Percentiles rank a stretch among this genome's conserved stretches.
Evolutionary conservation across 2,329 filamentous ascomycete genomes (phyloP).

Genomic region (Cladosporium sp.): DNA sequence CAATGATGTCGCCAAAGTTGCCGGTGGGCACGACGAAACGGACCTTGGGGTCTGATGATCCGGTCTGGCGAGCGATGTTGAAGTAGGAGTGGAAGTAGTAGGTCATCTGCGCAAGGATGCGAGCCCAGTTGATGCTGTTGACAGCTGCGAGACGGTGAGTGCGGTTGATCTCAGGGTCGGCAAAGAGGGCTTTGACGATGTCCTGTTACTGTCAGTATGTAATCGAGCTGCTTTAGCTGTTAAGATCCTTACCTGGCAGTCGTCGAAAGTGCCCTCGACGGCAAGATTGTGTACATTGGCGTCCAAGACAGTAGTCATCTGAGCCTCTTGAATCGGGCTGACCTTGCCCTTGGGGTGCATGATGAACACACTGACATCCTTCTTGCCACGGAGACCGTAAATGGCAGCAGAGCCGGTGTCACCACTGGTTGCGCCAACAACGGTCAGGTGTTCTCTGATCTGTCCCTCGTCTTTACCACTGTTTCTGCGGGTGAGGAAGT

Average conservation of each 20-base stretch:
- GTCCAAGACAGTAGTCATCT: slow-evolving; percentile 94
- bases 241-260: slow-evolving; percentile 68
- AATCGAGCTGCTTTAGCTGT: neutral
- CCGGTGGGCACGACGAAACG: slow-evolving; percentile 90
- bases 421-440: slow-evolving; percentile 81
- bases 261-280: slow-evolving; percentile 88
- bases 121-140: slow-evolving; percentile 94
- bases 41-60: slow-evolving; percentile 64
- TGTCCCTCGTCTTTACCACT: slow-evolving; percentile 57
- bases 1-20: slow-evolving; percentile 94
- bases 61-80: slow-evolving; percentile 59
- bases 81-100: slow-evolving; percentile 99
- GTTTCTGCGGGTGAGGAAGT: slow-evolving; percentile 74
- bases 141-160: slow-evolving; percentile 83
- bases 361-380: slow-evolving; percentile 95
- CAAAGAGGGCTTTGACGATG: slow-evolving; percentile 90
- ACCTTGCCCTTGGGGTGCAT: slow-evolving; percentile 88
- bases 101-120: slow-evolving; percentile 92
- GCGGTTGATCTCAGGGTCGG: slow-evolving; percentile 77
- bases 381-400: slow-evolving; percentile 90
- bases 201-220: slow-evolving; percentile 48
- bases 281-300: slow-evolving; percentile 89
- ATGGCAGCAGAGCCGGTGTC: slow-evolving; percentile 94
- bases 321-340: slow-evolving; percentile 86
- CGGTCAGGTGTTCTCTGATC: slow-evolving; percentile 75